Percentiles rank a stretch among this genome's conserved stretches.
These are phyloP conservation scores for Beauveria pseudobassiana DNA, from an alignment of 2,329 filamentous ascomycete species.

Conservation along the genomic window DNA sequence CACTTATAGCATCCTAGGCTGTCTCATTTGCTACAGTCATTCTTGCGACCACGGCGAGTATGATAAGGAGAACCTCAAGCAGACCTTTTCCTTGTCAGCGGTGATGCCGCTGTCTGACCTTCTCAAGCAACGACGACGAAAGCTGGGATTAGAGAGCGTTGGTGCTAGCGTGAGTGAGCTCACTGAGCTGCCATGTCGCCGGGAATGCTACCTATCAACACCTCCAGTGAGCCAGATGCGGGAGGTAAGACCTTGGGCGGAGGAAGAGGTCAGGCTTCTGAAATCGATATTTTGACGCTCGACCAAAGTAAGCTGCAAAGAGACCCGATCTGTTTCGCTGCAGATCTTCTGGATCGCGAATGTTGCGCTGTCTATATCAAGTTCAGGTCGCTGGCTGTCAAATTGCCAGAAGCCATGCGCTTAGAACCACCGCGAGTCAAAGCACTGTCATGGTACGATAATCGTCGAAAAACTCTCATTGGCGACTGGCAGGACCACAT, in stretches of 20 bases:
- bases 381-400: slow-evolving; percentile 20
- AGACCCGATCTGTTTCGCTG: slow-evolving; percentile 41
- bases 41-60: slow-evolving; percentile 57
- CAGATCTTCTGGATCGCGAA: slow-evolving; percentile 40
- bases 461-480: slow-evolving; percentile 44
- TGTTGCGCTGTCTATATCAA: slow-evolving; percentile 43
- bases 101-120: slow-evolving; percentile 3
- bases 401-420: slow-evolving; percentile 19
- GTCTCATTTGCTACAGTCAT: slow-evolving; percentile 52
- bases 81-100: slow-evolving; percentile 40
- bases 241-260: slow-evolving; percentile 31
- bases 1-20: slow-evolving; percentile 49
- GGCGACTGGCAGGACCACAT: slow-evolving; percentile 51
- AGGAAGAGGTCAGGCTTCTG: slow-evolving; percentile 41
- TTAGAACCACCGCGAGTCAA: slow-evolving; percentile 32
- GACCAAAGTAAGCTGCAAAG: slow-evolving; percentile 32
- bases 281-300: slow-evolving; percentile 38
- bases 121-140: background rate
- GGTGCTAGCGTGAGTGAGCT: background rate
- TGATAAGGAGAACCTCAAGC: slow-evolving; percentile 44
- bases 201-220: background rate
- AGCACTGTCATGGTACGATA: slow-evolving; percentile 48
- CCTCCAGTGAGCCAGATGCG: background rate
- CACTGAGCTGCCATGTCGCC: background rate
- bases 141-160: background rate